Percentiles rank a stretch among this genome's conserved stretches.
phyloP scores from a whole-genome alignment of 139 green algal genomes.

The Mychonastes homosphaera region DNA sequence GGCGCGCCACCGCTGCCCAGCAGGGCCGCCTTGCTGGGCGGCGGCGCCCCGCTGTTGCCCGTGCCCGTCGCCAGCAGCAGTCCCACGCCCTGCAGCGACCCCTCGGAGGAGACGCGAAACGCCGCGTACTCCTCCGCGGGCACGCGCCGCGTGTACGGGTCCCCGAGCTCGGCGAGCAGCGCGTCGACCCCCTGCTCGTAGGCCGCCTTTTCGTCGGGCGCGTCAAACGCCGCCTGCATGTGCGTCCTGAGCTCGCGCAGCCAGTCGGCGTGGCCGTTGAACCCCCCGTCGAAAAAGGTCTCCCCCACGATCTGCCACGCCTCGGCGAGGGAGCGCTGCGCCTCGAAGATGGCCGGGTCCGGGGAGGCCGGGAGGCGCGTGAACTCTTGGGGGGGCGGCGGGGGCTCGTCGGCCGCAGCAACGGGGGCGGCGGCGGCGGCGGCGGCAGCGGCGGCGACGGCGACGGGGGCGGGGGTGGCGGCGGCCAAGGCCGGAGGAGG shows the following conservation, averaged over 20 bases:
- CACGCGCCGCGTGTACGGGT: conserved; percentile 88
- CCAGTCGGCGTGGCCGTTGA: conserved; percentile 44
- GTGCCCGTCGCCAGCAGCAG: conserved; percentile 75
- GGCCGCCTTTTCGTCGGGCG: conserved; percentile 22
- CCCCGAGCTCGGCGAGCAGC: conserved; percentile 77
- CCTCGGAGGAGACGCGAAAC: conserved; percentile 71
- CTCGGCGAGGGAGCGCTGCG: conserved; percentile 71
- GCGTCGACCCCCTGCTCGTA: conserved; percentile 35
- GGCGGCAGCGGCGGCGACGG: too few species aligned
- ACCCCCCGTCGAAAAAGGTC: conserved; percentile 56
- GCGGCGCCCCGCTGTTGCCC: conserved; percentile 15
- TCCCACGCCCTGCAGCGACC: conserved; percentile 86
- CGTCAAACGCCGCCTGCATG: conserved; percentile 42
- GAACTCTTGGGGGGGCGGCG: too few species aligned
- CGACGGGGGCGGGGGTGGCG: too few species aligned
- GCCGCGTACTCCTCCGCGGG: conserved; percentile 65
- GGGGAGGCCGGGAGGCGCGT: conserved; percentile 51
- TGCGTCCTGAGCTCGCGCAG: conserved; percentile 40
- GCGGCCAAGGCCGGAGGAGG: too few species aligned
- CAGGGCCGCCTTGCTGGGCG: conserved; percentile 4
- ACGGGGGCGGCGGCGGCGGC: too few species aligned
- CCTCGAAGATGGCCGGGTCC: conserved; percentile 50
- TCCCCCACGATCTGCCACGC: conserved; percentile 70
- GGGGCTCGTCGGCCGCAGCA: too few species aligned
- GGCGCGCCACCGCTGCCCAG: not conserved